phyloP scores from a whole-genome alignment of 2,329 filamentous ascomycete genomes.

The Botrytis elliptica region DNA sequence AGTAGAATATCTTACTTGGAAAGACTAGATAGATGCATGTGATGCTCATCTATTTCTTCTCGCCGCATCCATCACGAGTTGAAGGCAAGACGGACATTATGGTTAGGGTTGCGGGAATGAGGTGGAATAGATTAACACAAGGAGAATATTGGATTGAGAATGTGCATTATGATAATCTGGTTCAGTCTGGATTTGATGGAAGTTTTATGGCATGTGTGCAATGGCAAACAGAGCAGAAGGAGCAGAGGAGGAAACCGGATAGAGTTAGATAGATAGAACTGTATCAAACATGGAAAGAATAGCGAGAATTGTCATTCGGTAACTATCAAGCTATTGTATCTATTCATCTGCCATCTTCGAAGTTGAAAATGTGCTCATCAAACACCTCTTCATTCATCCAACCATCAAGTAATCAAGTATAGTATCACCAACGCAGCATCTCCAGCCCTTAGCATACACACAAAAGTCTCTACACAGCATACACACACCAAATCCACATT shows the following conservation, averaged over 20 bases:
- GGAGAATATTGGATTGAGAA: too few species aligned
- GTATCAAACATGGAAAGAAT: neutral
- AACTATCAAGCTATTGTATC: neutral
- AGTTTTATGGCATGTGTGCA: neutral
- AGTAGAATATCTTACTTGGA: neutral
- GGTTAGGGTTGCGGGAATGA: neutral
- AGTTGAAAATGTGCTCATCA: neutral
- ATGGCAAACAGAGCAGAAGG: too few species aligned
- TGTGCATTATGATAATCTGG: neutral
- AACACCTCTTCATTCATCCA: neutral
- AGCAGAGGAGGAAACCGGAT: neutral
- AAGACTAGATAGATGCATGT: neutral
- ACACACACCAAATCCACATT: neutral
- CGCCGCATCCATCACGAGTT: neutral
- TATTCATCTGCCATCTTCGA: neutral
- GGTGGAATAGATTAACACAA: neutral
- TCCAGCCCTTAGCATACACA: neutral
- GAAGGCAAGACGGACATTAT: neutral
- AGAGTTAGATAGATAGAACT: neutral
- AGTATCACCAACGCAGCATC: neutral
- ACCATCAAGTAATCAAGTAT: neutral
- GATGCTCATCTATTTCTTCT: neutral
- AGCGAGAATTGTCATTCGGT: neutral
- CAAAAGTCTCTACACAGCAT: neutral
- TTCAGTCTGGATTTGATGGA: neutral